Evolutionary conservation across 306 rosid genomes (phyloP).

Genomic region (Clitoria ternatea): DNA sequence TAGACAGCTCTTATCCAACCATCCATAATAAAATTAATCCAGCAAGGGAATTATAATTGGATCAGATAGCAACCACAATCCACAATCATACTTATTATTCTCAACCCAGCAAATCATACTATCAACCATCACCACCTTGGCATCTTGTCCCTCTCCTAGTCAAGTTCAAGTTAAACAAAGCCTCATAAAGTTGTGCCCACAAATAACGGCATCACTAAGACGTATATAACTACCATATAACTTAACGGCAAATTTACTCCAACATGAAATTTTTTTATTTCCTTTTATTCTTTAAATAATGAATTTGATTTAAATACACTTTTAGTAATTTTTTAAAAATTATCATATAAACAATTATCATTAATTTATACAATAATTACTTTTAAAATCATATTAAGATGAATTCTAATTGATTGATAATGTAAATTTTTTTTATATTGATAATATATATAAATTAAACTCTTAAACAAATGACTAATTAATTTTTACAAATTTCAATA

Average conservation of each 20-base stretch:
- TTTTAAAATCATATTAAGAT: too few relatives aligned
- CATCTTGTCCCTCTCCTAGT: neutral
- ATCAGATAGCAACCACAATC: neutral
- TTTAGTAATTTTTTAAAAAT: too few relatives aligned
- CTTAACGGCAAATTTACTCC: neutral
- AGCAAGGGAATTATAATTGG: constrained; percentile 6
- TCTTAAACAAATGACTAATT: too few relatives aligned
- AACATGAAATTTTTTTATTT: too few relatives aligned
- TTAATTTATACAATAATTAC: too few relatives aligned
- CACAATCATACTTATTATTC: constrained; percentile 13
- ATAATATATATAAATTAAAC: too few relatives aligned
- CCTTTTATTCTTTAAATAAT: too few relatives aligned
- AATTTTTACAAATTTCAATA: too few relatives aligned
- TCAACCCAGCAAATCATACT: neutral
- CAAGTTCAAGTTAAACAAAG: neutral
- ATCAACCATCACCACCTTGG: constrained; percentile 18
- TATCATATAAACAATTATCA: too few relatives aligned
- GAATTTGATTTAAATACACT: too few relatives aligned
- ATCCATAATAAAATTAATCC: neutral
- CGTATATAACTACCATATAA: neutral
- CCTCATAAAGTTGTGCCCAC: neutral
- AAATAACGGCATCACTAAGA: constrained; percentile 4
- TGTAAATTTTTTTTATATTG: too few relatives aligned
- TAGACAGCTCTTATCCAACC: constrained; percentile 10
- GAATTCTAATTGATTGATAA: too few relatives aligned